Base-by-base conservation (phyloP, 768 basidiomycete species). In the Tephrocybe rancida region DNA sequence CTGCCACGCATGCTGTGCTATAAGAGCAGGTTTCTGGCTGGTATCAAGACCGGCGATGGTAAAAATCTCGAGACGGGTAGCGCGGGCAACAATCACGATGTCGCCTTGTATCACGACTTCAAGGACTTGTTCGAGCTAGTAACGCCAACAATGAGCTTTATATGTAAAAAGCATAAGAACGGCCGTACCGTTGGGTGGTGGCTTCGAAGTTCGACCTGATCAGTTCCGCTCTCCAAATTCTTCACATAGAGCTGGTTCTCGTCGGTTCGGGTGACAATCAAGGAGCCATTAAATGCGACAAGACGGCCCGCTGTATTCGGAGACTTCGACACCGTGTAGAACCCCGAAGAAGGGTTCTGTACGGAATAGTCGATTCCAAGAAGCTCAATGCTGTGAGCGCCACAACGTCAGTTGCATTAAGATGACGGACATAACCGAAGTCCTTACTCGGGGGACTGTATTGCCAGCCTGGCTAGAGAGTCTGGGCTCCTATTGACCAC, bases 1-100 rank as follows among this genome's bases (percentile, higher is more conserved):
- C 39, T 72, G 81, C 73, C 82, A 85, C 47, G 67, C 64, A 67
- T 81, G 72, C 26, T 66, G 67, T 13, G 76, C 70, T 37, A 81
- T 61, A 1, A 85, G 83, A 30, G 74, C 69, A 4, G 70, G 54
- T 5, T 30, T 55, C 39, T 35, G 52, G 16, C 56, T 50, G n/a
- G 64, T 51, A 13, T 62, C 61, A 5, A 70, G 64, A 11, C 58
- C 52, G 18, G 69, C 59, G 7, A 75, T 60, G 14, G 69, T 59
- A 60, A 81, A 84, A 21, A 82, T 57, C 47, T 81, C 77, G 57
- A 80, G 44, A 21, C 70, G 67, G 51, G 62, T 72, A 3, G 61
- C 47, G 52, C 80, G 76, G 42, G 83, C 67, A 30, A 82, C 62
- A 44, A 87, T 61, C 19, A 79, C 68, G 58, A 78, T 77, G 32